Evolutionary conservation across 306 rosid species (phyloP).

Genomic region (Trifolium repens): DNA sequence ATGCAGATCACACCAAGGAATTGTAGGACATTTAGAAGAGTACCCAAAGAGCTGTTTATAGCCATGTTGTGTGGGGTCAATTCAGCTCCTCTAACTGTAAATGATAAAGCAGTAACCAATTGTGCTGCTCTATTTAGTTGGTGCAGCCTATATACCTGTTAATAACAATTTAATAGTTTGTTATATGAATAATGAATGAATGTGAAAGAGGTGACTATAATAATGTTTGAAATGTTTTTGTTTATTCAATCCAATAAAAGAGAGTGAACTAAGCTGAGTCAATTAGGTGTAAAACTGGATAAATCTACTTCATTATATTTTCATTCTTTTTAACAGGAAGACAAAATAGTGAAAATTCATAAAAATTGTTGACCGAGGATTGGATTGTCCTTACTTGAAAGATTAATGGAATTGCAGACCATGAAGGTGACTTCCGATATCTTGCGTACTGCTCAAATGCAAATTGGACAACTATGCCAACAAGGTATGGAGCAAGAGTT

Average conservation of each 20-base stretch:
- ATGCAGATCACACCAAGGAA: conserved; percentile 93
- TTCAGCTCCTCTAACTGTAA: conserved; percentile 94
- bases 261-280: conserved; percentile 19
- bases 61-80: conserved; percentile 89
- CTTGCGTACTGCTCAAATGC: conserved; percentile 97
- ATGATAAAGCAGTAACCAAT: conserved; percentile 93
- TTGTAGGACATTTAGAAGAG: conserved; percentile 86
- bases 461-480: conserved; percentile 94
- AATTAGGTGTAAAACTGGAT: conserved; percentile 24
- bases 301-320: background rate
- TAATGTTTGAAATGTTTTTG: conserved; percentile 15
- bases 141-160: conserved; percentile 93
- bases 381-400: conserved; percentile 71
- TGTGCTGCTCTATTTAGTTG: conserved; percentile 98
- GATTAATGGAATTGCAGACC: conserved; percentile 92
- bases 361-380: background rate
- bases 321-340: conserved; percentile 2
- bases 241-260: conserved; percentile 16
- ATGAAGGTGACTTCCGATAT: conserved; percentile 77
- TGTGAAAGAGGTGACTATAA: conserved; percentile 12
- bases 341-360: conserved; percentile 6
- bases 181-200: conserved; percentile 14
- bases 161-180: conserved; percentile 29
- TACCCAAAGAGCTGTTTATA: conserved; percentile 85
- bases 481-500: conserved; percentile 95